Conservation (phyloP, 164 flowering plant species). For the Vitis rotundifolia region DNA sequence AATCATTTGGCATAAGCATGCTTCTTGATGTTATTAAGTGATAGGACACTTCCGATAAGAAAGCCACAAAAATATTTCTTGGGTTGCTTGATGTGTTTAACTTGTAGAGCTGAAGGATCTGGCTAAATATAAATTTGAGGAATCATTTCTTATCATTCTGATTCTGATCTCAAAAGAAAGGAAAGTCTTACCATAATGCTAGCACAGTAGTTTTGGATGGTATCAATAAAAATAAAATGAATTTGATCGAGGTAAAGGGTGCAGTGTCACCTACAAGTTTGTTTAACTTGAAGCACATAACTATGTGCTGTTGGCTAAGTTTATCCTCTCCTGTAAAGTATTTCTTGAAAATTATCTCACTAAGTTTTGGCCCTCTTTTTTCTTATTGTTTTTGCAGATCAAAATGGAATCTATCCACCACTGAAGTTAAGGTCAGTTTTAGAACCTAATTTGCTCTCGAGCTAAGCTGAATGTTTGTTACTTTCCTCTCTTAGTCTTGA, state of each 20-base stretch:
- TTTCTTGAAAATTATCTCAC: slow-evolving; percentile 1
- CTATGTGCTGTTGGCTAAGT: neutral
- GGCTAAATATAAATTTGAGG: neutral
- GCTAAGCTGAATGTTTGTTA: neutral
- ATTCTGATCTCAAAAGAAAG: neutral
- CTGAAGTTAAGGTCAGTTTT: slow-evolving; percentile 34
- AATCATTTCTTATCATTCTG: neutral
- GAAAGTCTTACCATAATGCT: neutral
- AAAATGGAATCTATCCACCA: slow-evolving; percentile 42
- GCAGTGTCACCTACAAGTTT: neutral
- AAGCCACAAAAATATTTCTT: neutral
- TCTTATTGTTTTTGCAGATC: slow-evolving; percentile 39
- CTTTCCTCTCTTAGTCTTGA: neutral
- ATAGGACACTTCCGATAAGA: neutral
- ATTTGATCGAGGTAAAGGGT: neutral
- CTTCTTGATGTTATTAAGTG: neutral
- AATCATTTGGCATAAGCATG: neutral
- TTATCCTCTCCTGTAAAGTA: neutral
- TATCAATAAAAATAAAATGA: neutral
- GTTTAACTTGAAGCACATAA: neutral
- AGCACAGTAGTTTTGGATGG: neutral
- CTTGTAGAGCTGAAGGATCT: neutral
- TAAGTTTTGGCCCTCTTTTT: neutral
- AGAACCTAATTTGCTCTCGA: neutral
- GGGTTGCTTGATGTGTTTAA: neutral